Evolutionary conservation across 2,329 filamentous ascomycete genomes (phyloP).

Genomic region (Parafenestella ontariensis): DNA sequence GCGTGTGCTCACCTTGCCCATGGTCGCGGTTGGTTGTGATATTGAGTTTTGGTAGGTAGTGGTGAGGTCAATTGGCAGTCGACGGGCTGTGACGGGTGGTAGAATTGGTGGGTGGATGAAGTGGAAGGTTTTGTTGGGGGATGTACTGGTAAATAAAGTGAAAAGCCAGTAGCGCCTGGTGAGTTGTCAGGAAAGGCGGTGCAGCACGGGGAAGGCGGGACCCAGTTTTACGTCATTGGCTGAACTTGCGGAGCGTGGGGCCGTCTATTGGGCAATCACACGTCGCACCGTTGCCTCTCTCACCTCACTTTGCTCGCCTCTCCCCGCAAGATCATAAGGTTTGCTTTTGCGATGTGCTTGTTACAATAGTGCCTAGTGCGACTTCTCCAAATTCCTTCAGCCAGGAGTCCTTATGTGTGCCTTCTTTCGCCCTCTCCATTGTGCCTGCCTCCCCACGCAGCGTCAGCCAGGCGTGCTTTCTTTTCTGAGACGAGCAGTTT

Average conservation of each 20-base stretch:
- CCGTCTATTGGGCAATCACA: slow-evolving; percentile 14
- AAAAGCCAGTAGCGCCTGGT: slow-evolving; percentile 21
- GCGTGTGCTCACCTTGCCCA: slow-evolving; percentile 38
- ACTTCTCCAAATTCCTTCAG: not conserved
- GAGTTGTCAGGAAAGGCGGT: slow-evolving; percentile 32
- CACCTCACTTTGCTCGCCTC: slow-evolving; percentile 11
- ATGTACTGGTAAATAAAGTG: slow-evolving; percentile 28
- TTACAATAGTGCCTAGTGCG: no score
- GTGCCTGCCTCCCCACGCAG: slow-evolving; percentile 9
- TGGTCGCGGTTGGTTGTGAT: slow-evolving; percentile 28
- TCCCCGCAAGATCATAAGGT: slow-evolving; percentile 1
- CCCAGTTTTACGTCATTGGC: slow-evolving; percentile 32
- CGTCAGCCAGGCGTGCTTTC: slow-evolving; percentile 9
- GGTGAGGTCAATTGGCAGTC: slow-evolving; percentile 28
- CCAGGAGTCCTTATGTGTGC: not conserved
- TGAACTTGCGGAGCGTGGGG: slow-evolving; percentile 15
- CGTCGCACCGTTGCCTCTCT: slow-evolving; percentile 7
- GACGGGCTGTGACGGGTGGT: not conserved
- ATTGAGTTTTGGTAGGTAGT: slow-evolving; percentile 11
- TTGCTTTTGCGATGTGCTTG: not conserved
- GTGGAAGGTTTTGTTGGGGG: slow-evolving; percentile 29
- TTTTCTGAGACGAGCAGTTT: slow-evolving; percentile 10
- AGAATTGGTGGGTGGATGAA: slow-evolving; percentile 13
- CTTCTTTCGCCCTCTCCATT: not conserved
- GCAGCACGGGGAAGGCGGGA: slow-evolving; percentile 17